A percentile compares a stretch with the other conserved stretches of the same genome.
Conservation (phyloP, 495 filamentous ascomycete genomes). For the Halenospora varia region DNA sequence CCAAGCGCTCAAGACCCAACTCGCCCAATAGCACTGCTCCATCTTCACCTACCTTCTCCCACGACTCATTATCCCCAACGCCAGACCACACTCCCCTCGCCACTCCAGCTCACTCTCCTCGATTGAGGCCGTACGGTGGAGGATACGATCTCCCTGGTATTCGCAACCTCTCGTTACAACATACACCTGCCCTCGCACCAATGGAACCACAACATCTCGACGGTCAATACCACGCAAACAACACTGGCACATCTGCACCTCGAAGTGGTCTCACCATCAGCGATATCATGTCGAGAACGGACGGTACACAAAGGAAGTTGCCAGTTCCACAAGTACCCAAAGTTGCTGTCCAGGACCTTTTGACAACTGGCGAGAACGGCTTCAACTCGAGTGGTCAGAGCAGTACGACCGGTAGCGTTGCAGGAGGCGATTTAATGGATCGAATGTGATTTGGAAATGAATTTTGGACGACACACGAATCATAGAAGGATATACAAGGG, state of each 20-base stretch:
- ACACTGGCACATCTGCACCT: slow-evolving; percentile 30
- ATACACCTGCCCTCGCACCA: slow-evolving; percentile 84
- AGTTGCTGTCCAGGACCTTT: slow-evolving; percentile 82
- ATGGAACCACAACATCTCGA: slow-evolving; percentile 78
- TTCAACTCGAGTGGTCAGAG: slow-evolving; percentile 38
- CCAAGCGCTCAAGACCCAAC: slow-evolving; percentile 85
- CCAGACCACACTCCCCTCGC: slow-evolving; percentile 95
- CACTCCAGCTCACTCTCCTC: slow-evolving; percentile 92
- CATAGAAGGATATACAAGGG: slow-evolving; percentile 3
- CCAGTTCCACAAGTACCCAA: slow-evolving; percentile 87
- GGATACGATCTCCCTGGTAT: slow-evolving; percentile 78
- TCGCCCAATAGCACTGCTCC: slow-evolving; percentile 94
- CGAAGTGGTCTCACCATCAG: slow-evolving; percentile 72
- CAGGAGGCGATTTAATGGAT: slow-evolving; percentile 29
- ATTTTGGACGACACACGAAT: not conserved
- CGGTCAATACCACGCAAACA: slow-evolving; percentile 37
- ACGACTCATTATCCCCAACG: slow-evolving; percentile 92
- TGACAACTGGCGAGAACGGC: slow-evolving; percentile 57
- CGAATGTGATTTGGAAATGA: slow-evolving; percentile 16
- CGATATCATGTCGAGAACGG: slow-evolving; percentile 86
- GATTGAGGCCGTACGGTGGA: slow-evolving; percentile 64
- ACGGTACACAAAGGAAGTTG: slow-evolving; percentile 88
- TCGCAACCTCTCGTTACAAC: slow-evolving; percentile 79
- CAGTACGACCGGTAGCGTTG: slow-evolving; percentile 24
- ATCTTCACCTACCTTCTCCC: slow-evolving; percentile 95